phyloP scores from a whole-genome alignment of 345 rosid species.

The Kernera saxatilis region DNA sequence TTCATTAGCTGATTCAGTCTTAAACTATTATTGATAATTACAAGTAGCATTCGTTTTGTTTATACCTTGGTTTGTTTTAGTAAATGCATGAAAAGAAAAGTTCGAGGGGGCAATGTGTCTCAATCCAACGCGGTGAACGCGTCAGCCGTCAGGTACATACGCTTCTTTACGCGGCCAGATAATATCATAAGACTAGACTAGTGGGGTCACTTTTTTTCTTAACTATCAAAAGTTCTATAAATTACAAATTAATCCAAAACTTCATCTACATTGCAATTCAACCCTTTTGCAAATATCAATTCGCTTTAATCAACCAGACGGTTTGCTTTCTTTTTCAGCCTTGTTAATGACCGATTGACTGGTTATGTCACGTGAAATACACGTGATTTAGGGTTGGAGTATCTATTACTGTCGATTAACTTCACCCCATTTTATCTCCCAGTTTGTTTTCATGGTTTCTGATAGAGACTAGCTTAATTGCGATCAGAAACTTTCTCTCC shows the following conservation, averaged over 20 bases:
- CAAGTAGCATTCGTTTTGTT: background rate
- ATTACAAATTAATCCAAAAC: background rate
- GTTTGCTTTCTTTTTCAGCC: background rate
- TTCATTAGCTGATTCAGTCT: background rate
- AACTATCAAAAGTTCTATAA: background rate
- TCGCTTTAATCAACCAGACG: background rate
- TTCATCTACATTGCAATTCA: background rate
- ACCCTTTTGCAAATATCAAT: background rate
- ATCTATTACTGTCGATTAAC: too few relatives aligned
- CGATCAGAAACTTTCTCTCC: too few relatives aligned
- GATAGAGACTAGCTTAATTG: background rate
- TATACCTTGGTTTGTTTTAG: background rate
- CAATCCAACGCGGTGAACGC: conserved; percentile 16
- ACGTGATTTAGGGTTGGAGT: background rate
- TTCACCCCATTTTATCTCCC: too few relatives aligned
- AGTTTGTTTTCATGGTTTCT: too few relatives aligned
- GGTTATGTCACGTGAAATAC: too few relatives aligned
- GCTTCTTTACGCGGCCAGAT: conserved; percentile 17
- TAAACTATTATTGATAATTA: background rate
- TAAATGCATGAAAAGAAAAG: background rate
- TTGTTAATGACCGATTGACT: too few relatives aligned
- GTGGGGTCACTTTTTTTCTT: background rate
- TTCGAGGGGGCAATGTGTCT: background rate
- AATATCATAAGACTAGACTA: too few relatives aligned
- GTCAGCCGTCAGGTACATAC: background rate